These are phyloP conservation scores for Lavandula angustifolia DNA, from an alignment of 257 asterid species.

Conservation along the genomic window DNA sequence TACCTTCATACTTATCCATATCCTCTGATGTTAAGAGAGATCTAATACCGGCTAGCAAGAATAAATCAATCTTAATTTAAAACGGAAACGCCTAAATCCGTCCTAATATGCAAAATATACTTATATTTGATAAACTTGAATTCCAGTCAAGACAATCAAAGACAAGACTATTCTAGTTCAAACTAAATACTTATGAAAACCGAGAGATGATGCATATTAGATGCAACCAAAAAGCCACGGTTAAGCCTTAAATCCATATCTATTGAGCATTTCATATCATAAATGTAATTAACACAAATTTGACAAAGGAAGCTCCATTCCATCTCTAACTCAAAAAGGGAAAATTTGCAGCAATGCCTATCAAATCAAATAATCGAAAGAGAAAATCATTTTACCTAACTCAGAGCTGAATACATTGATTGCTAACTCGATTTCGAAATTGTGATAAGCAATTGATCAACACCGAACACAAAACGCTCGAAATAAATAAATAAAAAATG, in stretches of 20 bases:
- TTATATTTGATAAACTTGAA: not conserved
- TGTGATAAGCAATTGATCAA: conserved; percentile 13
- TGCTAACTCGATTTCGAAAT: not conserved
- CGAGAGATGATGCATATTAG: not conserved
- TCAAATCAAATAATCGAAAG: not conserved
- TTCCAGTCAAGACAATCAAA: conserved; percentile 7
- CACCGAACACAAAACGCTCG: not conserved
- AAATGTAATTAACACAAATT: not conserved
- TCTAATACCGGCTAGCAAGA: conserved; percentile 20
- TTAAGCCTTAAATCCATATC: not conserved
- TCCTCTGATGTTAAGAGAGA: conserved; percentile 12
- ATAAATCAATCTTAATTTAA: not conserved
- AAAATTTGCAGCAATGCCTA: not conserved
- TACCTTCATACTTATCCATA: conserved; percentile 17
- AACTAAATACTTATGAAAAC: not conserved
- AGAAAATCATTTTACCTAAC: conserved; percentile 6
- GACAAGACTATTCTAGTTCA: not conserved
- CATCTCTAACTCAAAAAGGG: conserved; percentile 8
- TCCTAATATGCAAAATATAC: not conserved
- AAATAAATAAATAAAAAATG: not conserved
- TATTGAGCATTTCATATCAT: conserved; percentile 14
- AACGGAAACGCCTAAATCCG: not conserved
- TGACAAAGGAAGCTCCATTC: not conserved
- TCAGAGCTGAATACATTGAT: not conserved
- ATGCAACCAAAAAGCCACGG: conserved; percentile 1